Evolutionary conservation across 176 grass and related monocot species (phyloP).

Genomic region (Canna indica): DNA sequence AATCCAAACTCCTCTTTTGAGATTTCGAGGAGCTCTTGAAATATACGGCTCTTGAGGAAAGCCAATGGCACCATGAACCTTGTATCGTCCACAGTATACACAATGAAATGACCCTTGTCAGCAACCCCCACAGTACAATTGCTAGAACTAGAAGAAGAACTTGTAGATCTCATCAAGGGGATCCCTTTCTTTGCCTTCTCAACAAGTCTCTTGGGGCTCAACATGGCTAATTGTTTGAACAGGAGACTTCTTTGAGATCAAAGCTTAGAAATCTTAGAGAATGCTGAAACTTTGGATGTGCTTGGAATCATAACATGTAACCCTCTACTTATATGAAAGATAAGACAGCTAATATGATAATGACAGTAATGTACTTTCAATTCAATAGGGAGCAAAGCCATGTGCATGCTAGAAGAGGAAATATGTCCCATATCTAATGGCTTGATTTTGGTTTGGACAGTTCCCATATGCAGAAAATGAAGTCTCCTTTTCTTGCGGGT

Average conservation of each 20-base stretch:
- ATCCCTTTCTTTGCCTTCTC: background rate
- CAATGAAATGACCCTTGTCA: background rate
- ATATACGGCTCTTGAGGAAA: background rate
- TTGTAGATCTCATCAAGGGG: background rate
- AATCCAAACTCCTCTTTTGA: constrained; percentile 4
- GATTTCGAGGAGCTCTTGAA: background rate
- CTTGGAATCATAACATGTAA: background rate
- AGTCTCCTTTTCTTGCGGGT: no score
- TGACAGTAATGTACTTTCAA: background rate
- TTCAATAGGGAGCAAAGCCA: background rate
- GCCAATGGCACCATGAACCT: constrained; percentile 2
- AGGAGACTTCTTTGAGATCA: no score
- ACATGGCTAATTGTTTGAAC: background rate
- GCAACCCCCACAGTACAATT: background rate
- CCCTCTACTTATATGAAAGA: background rate
- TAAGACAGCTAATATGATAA: background rate
- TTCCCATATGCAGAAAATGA: no score
- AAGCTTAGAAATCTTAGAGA: background rate
- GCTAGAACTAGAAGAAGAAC: background rate
- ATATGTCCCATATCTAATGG: no score
- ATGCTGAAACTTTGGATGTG: background rate
- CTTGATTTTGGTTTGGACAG: no score
- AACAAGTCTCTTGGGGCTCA: background rate
- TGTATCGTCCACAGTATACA: background rate
- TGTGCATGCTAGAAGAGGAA: background rate